Base-by-base conservation (phyloP, 257 asterid species). In the Ligustrum vulgare region DNA sequence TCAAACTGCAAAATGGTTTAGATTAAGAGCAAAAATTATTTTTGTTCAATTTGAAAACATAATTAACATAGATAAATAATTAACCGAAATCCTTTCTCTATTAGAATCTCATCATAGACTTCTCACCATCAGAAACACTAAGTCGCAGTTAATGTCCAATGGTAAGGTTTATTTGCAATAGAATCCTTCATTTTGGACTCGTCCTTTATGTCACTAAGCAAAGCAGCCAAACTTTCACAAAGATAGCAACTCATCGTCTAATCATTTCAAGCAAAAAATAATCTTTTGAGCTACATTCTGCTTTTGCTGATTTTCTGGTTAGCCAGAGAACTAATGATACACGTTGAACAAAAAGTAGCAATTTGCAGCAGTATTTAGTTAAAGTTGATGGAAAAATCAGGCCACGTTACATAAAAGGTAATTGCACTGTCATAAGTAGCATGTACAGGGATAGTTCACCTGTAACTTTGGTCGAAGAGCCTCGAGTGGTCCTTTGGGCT, bases 401-500 rank as follows among this genome's bases (percentile, higher is more conserved):
- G 51, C 51, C 51, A 43, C 51, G 3, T 12, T 15, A 43, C 12
- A 43, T 43, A 43, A 43, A 43, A 43, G 51, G n/a, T 13, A 18
- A 43, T 43, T 43, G n/a, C 51, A 43, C 18, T 4, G 6, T 43
- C 51, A 43, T 43, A 13, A 43, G 51, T 11, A 43, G n/a, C 51
- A 43, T 13, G 51, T 43, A 12, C 51, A 43, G n/a, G 51, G 18
- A 43, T 0, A 43, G 51, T 13, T 43, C 51, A 94, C 99, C 98
- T 92, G 98, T 82, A 94, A 84, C 84, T 94, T 94, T 39, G 98
- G 99, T 81, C 98, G 93, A 80, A 94, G 99, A 79, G 98, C 99
- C 87, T 94, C 96, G 20, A 94, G 90, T 75, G 98, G 99, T 77
- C 98, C 98, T 87, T 94, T 94, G 72, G 99, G 99, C 88, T 92